A percentile compares a stretch with the other conserved stretches of the same genome.
Evolutionary conservation across 805 yeast genomes (phyloP).

Genomic region (Henningerozyma blattae): DNA sequence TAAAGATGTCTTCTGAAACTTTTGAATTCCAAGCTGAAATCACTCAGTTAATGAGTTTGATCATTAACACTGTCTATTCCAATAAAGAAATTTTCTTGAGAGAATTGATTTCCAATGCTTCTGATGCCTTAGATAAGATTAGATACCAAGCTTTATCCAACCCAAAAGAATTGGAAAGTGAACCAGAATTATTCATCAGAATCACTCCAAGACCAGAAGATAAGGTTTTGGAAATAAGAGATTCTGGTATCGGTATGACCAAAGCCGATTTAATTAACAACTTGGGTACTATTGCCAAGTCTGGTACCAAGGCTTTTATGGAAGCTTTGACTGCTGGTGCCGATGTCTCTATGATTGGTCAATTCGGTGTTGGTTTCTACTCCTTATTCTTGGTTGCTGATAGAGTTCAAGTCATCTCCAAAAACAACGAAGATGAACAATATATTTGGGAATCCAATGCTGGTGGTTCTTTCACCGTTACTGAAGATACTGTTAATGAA

Average conservation of each 20-base stretch:
- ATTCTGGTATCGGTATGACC: slow-evolving; percentile 99
- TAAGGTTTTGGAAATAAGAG: slow-evolving; percentile 92
- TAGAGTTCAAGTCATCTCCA: slow-evolving; percentile 94
- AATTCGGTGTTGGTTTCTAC: slow-evolving; percentile 99
- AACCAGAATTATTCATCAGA: slow-evolving; percentile 95
- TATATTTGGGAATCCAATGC: slow-evolving; percentile 99
- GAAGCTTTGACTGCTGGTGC: slow-evolving; percentile 99
- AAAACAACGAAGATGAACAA: slow-evolving; percentile 98
- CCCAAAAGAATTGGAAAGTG: slow-evolving; percentile 82
- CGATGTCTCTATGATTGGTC: slow-evolving; percentile 99
- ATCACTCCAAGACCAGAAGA: slow-evolving; percentile 93
- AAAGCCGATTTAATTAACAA: slow-evolving; percentile 97
- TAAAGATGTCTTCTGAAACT: slow-evolving; percentile 53
- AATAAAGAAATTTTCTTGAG: slow-evolving; percentile 98
- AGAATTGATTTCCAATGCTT: slow-evolving; percentile 97
- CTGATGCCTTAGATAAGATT: slow-evolving; percentile 98
- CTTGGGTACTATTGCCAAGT: slow-evolving; percentile 99
- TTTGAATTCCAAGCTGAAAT: slow-evolving; percentile 99
- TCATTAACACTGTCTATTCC: slow-evolving; percentile 99
- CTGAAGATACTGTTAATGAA: slow-evolving; percentile 81
- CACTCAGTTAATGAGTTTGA: slow-evolving; percentile 99
- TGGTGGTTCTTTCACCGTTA: slow-evolving; percentile 97
- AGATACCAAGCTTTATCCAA: slow-evolving; percentile 94
- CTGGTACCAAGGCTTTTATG: slow-evolving; percentile 99
- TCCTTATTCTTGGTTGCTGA: slow-evolving; percentile 98